Conservation (phyloP, 2,329 filamentous ascomycete genomes). For the Stromatinia cepivora region DNA sequence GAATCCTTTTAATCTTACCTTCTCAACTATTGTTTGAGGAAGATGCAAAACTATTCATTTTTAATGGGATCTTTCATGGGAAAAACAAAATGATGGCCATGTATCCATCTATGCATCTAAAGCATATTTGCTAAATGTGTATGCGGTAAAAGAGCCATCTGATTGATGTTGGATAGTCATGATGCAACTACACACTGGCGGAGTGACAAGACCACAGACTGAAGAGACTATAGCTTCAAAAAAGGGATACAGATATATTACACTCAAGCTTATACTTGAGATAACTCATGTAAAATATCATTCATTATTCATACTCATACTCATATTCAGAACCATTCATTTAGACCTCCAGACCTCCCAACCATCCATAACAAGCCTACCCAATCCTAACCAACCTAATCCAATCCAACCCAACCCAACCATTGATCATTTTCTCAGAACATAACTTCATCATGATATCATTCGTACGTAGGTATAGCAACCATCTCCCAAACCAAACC, state of each 20-base stretch:
- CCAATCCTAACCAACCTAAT: background rate
- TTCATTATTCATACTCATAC: background rate
- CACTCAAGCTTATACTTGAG: background rate
- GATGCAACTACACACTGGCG: no score
- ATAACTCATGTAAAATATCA: background rate
- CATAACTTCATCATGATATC: constrained; percentile 4
- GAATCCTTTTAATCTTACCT: no score
- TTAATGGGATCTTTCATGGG: no score
- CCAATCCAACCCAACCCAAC: background rate
- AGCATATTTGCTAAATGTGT: no score
- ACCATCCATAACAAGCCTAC: background rate
- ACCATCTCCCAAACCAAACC: background rate
- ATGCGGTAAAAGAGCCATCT: no score
- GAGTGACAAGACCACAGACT: no score
- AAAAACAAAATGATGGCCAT: no score
- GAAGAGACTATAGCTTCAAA: background rate
- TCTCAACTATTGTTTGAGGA: no score
- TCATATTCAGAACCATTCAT: background rate
- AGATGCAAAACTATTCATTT: no score
- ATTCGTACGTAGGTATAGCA: constrained; percentile 9
- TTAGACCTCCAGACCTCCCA: background rate
- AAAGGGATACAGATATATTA: background rate
- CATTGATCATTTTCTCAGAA: constrained; percentile 4
- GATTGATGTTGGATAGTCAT: no score
- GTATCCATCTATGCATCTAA: no score